These are phyloP conservation scores for Astragalus glycyphyllos DNA, from an alignment of 306 rosid genomes.

Conservation along the genomic window DNA sequence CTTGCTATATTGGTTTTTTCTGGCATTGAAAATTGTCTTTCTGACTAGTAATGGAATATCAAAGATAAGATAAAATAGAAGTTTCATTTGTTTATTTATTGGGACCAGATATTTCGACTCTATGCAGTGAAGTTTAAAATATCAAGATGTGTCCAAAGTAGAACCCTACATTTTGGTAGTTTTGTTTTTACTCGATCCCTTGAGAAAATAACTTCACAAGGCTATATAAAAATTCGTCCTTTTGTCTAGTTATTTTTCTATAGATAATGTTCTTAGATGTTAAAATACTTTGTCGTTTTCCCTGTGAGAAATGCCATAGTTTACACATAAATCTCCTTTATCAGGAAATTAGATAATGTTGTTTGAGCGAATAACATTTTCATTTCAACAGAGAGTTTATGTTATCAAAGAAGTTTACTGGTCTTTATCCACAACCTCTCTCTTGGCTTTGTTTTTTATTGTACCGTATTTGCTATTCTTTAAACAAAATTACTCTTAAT, in stretches of 20 bases:
- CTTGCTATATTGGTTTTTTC: constrained; percentile 40
- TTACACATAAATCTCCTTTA: constrained; percentile 9
- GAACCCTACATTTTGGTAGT: constrained; percentile 42
- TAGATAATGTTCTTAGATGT: constrained; percentile 27
- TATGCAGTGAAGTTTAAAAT: constrained; percentile 39
- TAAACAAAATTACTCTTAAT: background rate
- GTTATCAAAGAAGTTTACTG: constrained; percentile 1
- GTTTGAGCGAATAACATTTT: constrained; percentile 20
- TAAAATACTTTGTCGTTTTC: constrained; percentile 34
- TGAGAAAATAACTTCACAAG: constrained; percentile 38
- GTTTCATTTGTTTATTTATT: constrained; percentile 69
- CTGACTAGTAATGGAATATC: constrained; percentile 45
- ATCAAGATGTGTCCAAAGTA: constrained; percentile 55
- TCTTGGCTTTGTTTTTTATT: constrained; percentile 11
- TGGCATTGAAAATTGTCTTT: constrained; percentile 49
- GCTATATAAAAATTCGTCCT: constrained; percentile 14
- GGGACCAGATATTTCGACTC: constrained; percentile 48
- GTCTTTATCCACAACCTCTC: constrained; percentile 5
- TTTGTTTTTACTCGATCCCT: constrained; percentile 40
- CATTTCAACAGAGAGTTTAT: constrained; percentile 4
- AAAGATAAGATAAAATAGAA: constrained; percentile 70
- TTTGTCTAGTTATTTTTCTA: background rate
- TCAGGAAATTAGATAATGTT: constrained; percentile 25
- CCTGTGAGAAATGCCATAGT: background rate
- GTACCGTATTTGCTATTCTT: too few relatives aligned